Conservation (phyloP, 2,329 filamentous ascomycete genomes). For the Fusarium veterinarium region DNA sequence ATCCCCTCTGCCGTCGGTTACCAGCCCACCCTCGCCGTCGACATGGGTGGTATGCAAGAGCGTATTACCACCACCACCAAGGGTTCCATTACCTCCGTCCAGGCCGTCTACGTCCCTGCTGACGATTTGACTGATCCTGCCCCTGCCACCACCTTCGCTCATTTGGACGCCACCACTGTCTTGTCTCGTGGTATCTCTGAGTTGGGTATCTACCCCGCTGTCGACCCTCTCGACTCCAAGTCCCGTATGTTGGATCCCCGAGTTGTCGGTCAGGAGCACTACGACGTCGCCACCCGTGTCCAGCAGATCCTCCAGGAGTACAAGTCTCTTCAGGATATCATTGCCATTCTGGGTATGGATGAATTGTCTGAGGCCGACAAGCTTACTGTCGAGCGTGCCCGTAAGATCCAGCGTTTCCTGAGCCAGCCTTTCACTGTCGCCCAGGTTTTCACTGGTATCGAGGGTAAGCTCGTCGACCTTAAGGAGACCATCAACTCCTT, state of each 20-base stretch:
- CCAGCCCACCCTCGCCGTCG: slow-evolving; percentile 97
- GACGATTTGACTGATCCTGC: slow-evolving; percentile 99
- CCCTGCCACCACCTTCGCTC: slow-evolving; percentile 98
- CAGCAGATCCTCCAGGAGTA: slow-evolving; percentile 99
- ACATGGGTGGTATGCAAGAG: slow-evolving; percentile 99
- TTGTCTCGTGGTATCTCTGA: slow-evolving; percentile 99
- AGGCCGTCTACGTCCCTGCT: slow-evolving; percentile 99
- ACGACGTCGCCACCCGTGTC: slow-evolving; percentile 91
- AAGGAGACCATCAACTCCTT: slow-evolving; percentile 98
- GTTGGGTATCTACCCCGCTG: slow-evolving; percentile 99
- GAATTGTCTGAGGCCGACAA: slow-evolving; percentile 99
- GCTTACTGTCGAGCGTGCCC: slow-evolving; percentile 99
- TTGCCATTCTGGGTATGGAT: slow-evolving; percentile 99
- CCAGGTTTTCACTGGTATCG: slow-evolving; percentile 88
- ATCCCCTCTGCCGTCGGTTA: slow-evolving; percentile 99
- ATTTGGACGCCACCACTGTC: slow-evolving; percentile 99
- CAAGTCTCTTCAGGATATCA: slow-evolving; percentile 99
- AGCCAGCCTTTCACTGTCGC: slow-evolving; percentile 96
- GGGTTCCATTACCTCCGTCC: slow-evolving; percentile 99
- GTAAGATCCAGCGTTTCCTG: slow-evolving; percentile 99
- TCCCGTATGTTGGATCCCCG: slow-evolving; percentile 99
- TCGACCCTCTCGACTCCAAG: slow-evolving; percentile 99
- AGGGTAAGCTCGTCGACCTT: slow-evolving; percentile 96
- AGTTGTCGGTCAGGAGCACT: slow-evolving; percentile 98
- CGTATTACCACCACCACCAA: slow-evolving; percentile 99